Conservation (phyloP, 73 alveolate genomes). For the Paramecium sonneborni region DNA sequence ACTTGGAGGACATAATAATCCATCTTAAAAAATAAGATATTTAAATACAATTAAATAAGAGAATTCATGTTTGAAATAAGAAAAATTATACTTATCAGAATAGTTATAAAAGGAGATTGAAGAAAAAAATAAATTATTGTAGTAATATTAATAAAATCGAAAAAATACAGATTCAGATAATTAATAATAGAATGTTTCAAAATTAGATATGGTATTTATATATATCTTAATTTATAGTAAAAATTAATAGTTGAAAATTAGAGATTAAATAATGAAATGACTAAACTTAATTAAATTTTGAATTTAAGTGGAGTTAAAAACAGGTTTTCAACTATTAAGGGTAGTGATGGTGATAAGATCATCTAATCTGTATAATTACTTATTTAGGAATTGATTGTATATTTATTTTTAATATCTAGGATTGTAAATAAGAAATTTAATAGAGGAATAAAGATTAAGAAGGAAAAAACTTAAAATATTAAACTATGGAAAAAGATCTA, state of each 20-base stretch:
- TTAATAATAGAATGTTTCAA: not conserved
- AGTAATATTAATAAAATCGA: not conserved
- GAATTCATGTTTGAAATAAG: constrained; percentile 43
- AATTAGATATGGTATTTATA: constrained; percentile 23
- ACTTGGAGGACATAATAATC: constrained; percentile 48
- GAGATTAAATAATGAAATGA: constrained; percentile 39
- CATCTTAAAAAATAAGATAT: constrained; percentile 36
- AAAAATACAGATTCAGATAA: constrained; percentile 1
- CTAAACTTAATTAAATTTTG: constrained; percentile 20
- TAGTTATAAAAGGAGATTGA: constrained; percentile 49
- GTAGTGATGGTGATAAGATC: constrained; percentile 49
- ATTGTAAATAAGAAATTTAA: constrained; percentile 52
- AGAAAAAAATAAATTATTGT: constrained; percentile 28
- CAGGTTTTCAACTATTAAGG: constrained; percentile 41
- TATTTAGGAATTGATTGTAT: constrained; percentile 34
- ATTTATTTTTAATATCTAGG: not conserved
- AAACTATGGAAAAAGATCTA: constrained; percentile 52
- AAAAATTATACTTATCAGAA: constrained; percentile 34
- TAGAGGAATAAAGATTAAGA: constrained; percentile 41
- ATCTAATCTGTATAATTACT: constrained; percentile 17
- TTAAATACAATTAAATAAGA: constrained; percentile 15
- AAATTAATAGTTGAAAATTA: constrained; percentile 19
- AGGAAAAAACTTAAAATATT: constrained; percentile 8
- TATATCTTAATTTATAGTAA: not conserved
- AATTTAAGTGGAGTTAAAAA: constrained; percentile 50